phyloP scores from a whole-genome alignment of 331 rosid species.

The Quercus tomentella region DNA sequence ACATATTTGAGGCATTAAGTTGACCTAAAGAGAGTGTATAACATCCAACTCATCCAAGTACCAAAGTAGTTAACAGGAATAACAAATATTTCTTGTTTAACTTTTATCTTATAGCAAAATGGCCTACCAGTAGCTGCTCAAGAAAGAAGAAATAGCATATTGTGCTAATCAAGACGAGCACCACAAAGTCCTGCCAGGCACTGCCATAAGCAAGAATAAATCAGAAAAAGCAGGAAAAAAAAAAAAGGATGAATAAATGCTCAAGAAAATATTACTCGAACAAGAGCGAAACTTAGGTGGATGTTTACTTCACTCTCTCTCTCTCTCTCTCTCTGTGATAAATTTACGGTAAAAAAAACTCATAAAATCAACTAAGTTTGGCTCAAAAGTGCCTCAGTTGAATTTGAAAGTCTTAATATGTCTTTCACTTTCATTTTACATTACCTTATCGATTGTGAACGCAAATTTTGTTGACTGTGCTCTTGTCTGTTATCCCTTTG shows the following conservation, averaged over 20 bases:
- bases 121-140: constrained; percentile 95
- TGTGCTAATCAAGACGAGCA: constrained; percentile 88
- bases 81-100: constrained; percentile 10
- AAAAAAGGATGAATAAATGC: background rate
- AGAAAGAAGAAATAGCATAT: constrained; percentile 97
- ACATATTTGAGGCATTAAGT: background rate
- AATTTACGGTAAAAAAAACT: background rate
- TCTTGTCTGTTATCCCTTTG: constrained; percentile 45
- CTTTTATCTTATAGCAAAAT: constrained; percentile 13
- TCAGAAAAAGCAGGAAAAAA: constrained; percentile 6
- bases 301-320: background rate
- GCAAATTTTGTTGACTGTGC: constrained; percentile 40
- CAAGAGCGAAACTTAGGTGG: background rate
- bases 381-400: background rate
- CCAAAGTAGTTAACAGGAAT: constrained; percentile 2
- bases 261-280: background rate
- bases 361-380: background rate
- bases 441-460: constrained; percentile 66
- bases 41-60: constrained; percentile 5
- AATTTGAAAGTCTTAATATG: background rate
- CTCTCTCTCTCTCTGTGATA: background rate
- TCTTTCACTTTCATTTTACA: constrained; percentile 2
- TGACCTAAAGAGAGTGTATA: background rate
- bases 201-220: constrained; percentile 40
- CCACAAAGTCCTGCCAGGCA: constrained; percentile 97